These are phyloP conservation scores for Thermoascus crustaceus DNA, from an alignment of 2,329 filamentous ascomycete species.

Conservation along the genomic window DNA sequence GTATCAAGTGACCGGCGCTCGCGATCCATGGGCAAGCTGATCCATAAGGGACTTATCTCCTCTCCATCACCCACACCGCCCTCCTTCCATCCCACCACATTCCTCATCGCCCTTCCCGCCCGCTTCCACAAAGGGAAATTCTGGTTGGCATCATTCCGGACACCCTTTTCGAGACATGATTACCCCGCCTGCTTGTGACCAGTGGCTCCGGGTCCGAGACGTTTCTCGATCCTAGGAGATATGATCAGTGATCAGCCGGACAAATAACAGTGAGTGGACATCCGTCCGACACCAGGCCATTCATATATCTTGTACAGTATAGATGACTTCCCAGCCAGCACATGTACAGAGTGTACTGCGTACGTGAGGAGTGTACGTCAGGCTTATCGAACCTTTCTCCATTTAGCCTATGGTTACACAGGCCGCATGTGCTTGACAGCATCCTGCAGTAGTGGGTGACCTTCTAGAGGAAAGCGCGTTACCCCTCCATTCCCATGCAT, in stretches of 20 bases:
- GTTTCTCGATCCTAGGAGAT: background rate
- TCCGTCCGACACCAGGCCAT: too few species aligned
- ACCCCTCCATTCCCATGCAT: background rate
- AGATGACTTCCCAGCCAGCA: too few species aligned
- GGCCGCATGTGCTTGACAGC: background rate
- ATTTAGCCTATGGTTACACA: background rate
- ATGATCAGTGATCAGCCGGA: background rate
- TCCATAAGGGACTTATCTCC: too few species aligned
- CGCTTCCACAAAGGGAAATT: background rate
- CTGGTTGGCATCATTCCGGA: background rate
- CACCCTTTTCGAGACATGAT: background rate
- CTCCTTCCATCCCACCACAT: slow-evolving; percentile 2
- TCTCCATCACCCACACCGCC: slow-evolving; percentile 1
- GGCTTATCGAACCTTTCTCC: background rate
- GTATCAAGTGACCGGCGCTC: slow-evolving; percentile 1
- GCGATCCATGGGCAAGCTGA: slow-evolving; percentile 1
- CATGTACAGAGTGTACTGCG: too few species aligned
- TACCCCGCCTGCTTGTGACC: background rate
- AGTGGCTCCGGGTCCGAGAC: background rate
- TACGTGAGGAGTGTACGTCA: too few species aligned
- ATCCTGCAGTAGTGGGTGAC: background rate
- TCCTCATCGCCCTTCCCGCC: background rate
- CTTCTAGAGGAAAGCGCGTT: background rate
- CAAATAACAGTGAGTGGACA: background rate
- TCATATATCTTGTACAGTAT: too few species aligned